Evolutionary conservation across 2,329 filamentous ascomycete species (phyloP).

Genomic region (Alternaria dauci): DNA sequence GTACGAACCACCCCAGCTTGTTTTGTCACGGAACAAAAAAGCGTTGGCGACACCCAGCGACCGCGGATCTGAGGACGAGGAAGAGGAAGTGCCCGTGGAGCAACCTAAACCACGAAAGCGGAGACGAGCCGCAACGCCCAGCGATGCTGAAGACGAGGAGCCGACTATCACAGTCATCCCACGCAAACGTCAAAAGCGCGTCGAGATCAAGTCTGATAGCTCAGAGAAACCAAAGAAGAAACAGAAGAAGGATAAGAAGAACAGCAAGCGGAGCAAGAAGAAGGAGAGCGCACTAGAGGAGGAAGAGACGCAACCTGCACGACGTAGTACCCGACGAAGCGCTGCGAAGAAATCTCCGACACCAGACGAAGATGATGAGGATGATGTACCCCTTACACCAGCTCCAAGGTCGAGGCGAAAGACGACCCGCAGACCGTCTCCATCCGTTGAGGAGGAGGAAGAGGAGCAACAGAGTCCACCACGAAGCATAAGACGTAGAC

Average conservation of each 20-base stretch:
- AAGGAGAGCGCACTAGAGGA: constrained; percentile 5
- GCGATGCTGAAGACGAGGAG: constrained; percentile 12
- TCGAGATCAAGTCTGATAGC: constrained; percentile 4
- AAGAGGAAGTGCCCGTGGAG: neutral
- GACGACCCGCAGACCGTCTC: neutral
- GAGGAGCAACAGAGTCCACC: constrained; percentile 8
- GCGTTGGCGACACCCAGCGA: constrained; percentile 12
- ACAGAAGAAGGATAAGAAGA: constrained; percentile 2
- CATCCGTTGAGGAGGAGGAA: constrained; percentile 12
- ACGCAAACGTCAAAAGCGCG: constrained; percentile 18
- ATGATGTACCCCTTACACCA: constrained; percentile 10
- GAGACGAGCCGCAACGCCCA: constrained; percentile 15
- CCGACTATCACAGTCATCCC: constrained; percentile 25
- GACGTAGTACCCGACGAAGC: constrained; percentile 17
- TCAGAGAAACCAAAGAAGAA: constrained; percentile 9
- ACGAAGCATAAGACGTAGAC: constrained; percentile 12
- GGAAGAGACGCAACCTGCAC: constrained; percentile 1
- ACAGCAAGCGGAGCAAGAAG: constrained; percentile 1
- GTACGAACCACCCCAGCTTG: neutral
- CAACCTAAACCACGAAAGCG: constrained; percentile 26
- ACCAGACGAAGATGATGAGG: constrained; percentile 9
- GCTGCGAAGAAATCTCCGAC: constrained; percentile 5
- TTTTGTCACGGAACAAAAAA: constrained; percentile 25
- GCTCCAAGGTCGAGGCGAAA: neutral
- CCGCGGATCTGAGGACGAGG: constrained; percentile 9